Evolutionary conservation across 2,329 filamentous ascomycete genomes (phyloP).

Genomic region (Lachnellula hyalina): DNA sequence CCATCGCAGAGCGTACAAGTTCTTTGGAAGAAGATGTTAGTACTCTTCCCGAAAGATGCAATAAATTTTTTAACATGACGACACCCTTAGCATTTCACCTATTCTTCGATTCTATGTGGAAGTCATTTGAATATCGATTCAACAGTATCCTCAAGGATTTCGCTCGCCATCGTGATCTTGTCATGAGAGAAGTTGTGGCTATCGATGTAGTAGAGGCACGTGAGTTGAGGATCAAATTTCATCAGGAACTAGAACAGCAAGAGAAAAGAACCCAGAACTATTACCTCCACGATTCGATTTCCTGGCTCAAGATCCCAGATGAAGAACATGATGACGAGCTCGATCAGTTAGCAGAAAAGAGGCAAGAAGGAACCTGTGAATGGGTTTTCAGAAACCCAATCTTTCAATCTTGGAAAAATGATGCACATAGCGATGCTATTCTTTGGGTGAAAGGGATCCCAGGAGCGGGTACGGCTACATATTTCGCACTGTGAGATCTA

Average conservation of each 20-base stretch:
- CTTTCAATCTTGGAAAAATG: slow-evolving; percentile 7
- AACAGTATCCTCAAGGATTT: slow-evolving; percentile 8
- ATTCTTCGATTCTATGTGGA: slow-evolving; percentile 14
- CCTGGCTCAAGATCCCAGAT: slow-evolving; percentile 7
- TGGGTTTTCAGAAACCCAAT: slow-evolving; percentile 5
- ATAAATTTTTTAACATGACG: slow-evolving; percentile 11
- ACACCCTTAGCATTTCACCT: slow-evolving; percentile 6
- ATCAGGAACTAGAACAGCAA: slow-evolving; percentile 1
- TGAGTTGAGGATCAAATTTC: background rate
- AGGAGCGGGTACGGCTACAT: slow-evolving; percentile 9
- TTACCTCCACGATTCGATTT: slow-evolving; percentile 8
- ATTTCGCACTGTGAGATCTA: background rate
- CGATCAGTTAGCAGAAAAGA: background rate
- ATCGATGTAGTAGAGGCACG: slow-evolving; percentile 9
- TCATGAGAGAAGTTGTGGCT: slow-evolving; percentile 3
- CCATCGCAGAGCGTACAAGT: slow-evolving; percentile 42
- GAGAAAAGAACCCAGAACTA: slow-evolving; percentile 1
- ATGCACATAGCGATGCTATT: slow-evolving; percentile 3
- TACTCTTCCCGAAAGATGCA: background rate
- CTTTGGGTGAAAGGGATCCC: slow-evolving; percentile 16
- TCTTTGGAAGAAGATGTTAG: slow-evolving; percentile 30
- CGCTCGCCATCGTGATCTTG: slow-evolving; percentile 4
- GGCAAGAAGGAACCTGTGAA: slow-evolving; percentile 9
- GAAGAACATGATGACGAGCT: slow-evolving; percentile 1
- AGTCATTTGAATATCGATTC: slow-evolving; percentile 9